Evolutionary conservation across 2,329 filamentous ascomycete genomes (phyloP), one percentile per base, ranked within the genome.

Genomic region (Claviceps sp.): DNA sequence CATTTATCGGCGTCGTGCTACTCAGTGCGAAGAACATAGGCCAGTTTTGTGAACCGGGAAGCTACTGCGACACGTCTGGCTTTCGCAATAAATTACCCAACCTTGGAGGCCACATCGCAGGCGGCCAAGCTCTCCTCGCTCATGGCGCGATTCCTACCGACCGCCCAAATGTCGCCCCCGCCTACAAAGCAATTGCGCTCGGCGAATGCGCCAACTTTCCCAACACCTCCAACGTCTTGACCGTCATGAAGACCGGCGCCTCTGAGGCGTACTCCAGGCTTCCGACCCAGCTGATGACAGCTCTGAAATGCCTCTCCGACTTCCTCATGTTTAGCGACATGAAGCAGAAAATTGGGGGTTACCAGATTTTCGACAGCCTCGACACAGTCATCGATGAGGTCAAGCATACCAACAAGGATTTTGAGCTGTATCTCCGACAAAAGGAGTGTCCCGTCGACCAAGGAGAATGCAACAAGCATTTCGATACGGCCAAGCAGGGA

Each of bases 321-420:
- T 75, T 72, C 52, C 68, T 80, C 49, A 67, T 82, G 59, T 85
- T 80, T 62, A 76, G 75, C 41, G 79, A 85, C 56, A 67, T 81
- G 52, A 67, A 70, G 26, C 70, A 76, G 58, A 64, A 63, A 8
- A 67, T 78, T 37, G 73, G 65, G 7, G 72, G 71, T 5, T 63
- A 69, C 50, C 62, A 68, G 26, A 63, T 77, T 47, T 63, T 68
- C 49, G 75, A 78, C 58, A 72, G 70, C 46, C 66, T 78, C 24
- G 68, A 72, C 48, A 67, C 64, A 2, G 71, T 77, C 2, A 56
- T 69, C n/a, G 58, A 65, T 34, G 65, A 69, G 20, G 68, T 70
- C 38, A 70, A 70, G 57, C 65, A 70, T 13, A 66, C 62, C 5
- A 73, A 76, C 56, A 54, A 63, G 6, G 76, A 80, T 54, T 81